A percentile compares a stretch with the other conserved stretches of the same genome.
Conservation (phyloP, 2,329 filamentous ascomycete species). For the Fusarium kyushuense region DNA sequence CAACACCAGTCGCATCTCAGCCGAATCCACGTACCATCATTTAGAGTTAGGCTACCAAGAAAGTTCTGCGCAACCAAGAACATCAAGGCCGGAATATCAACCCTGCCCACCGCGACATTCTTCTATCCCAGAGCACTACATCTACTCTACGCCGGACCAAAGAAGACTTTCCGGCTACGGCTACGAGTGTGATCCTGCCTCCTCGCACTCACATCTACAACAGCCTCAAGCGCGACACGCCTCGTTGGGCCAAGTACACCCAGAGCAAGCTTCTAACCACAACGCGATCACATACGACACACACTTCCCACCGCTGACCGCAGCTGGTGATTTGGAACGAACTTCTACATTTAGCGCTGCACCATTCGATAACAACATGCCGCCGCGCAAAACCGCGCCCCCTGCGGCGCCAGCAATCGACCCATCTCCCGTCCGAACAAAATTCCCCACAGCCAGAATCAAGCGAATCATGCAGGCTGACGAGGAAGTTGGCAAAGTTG, state of each 20-base stretch:
- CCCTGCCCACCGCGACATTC: conserved; percentile 40
- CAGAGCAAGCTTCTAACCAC: conserved; percentile 27
- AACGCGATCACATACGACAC: conserved; percentile 33
- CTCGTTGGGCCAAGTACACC: conserved; percentile 29
- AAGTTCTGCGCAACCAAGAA: conserved; percentile 42
- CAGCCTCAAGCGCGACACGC: conserved; percentile 29
- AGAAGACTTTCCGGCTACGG: conserved; percentile 2
- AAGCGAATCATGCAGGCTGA: conserved; percentile 99
- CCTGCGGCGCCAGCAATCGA: conserved; percentile 59
- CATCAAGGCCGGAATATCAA: conserved; percentile 41
- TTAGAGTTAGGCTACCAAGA: conserved; percentile 43
- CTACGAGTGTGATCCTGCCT: conserved; percentile 27
- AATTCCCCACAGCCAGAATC: conserved; percentile 96
- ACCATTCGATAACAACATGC: conserved; percentile 49
- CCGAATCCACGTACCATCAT: conserved; percentile 42
- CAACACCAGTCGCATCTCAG: conserved; percentile 41
- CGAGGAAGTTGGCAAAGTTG: conserved; percentile 97
- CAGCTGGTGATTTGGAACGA: conserved; percentile 14
- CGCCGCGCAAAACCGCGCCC: conserved; percentile 52
- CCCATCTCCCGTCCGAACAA: conserved; percentile 85
- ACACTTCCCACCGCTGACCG: conserved; percentile 27
- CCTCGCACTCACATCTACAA: conserved; percentile 27
- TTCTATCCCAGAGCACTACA: conserved; percentile 38
- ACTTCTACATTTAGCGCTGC: conserved; percentile 23
- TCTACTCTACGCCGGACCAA: conserved; percentile 22